Evolutionary conservation across 2,329 filamentous ascomycete species (phyloP), one percentile per base, ranked within the genome.

Genomic region (Hysterium pulicare): DNA sequence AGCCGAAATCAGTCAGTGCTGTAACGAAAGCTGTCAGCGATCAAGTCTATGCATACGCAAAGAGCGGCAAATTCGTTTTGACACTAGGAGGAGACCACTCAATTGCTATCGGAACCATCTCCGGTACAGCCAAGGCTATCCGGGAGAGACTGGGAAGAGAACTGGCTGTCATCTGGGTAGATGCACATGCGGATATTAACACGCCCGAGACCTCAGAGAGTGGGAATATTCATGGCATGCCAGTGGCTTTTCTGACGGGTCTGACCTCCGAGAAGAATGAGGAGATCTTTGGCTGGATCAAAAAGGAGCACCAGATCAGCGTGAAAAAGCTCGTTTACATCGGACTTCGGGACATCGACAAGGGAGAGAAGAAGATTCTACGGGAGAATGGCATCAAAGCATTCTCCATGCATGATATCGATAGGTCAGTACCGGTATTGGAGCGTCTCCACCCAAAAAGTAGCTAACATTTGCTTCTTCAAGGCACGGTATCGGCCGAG

Each of bases 141-240:
- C 82, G 87, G 45, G 90, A 98, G 76, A 75, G 91, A 15, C 73
- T 95, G 45, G 81, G 76, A 33, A 78, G 85, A 42, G 91, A 97
- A 58, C 83, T 96, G 49, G 93, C 90, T 10, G 88, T 98, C 44
- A 94, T 98, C 67, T 98, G 93, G 93, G 93, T 98, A 23, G 93
- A 98, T 69, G 93, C 93, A 20, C 93, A 98, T 69, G 86, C 91
- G 41, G 93, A 98, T 69, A 96, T 98, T 75, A 98, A 98, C 73
- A 90, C 87, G 1, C 93, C 91, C 40, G 90, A 97, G 78, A 85
- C 82, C 36, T 91, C 86, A 52, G 86, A 79, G 32, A 93, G 86
- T 54, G 93, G 93, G 24, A 97, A 97, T 71, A 86, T 98, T 50
- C 93, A 98, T 71, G 93, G 93, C 56, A 98, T 98, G 93, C 93